phyloP scores from a whole-genome alignment of 2,329 filamentous ascomycete species.

The Uncinocarpus reesii region DNA sequence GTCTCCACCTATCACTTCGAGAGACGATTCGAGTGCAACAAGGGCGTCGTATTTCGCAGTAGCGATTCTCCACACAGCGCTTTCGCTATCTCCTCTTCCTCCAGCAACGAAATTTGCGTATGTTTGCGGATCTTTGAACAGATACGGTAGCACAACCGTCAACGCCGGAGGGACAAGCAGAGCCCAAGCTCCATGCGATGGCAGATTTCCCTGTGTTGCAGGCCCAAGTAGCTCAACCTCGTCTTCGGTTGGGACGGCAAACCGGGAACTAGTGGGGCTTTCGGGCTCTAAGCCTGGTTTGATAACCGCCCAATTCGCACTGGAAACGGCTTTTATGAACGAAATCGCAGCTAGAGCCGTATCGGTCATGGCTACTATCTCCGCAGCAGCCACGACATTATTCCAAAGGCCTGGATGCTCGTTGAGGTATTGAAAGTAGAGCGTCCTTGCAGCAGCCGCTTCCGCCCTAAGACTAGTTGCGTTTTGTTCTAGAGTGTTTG shows the following conservation, averaged over 20 bases:
- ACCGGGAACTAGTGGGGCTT: conserved; percentile 19
- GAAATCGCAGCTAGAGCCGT: conserved; percentile 46
- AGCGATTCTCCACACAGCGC: conserved; percentile 48
- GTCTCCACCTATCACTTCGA: conserved; percentile 32
- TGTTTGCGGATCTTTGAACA: conserved; percentile 47
- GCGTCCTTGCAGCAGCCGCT: conserved; percentile 43
- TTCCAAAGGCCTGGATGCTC: conserved; percentile 44
- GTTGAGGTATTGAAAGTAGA: conserved; percentile 47
- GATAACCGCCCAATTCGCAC: conserved; percentile 44
- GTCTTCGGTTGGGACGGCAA: conserved; percentile 35
- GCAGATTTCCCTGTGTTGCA: conserved; percentile 28
- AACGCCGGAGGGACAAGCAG: conserved; percentile 44
- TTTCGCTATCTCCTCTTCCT: conserved; percentile 47
- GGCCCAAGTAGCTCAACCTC: conserved; percentile 30
- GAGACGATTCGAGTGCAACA: conserved; percentile 37
- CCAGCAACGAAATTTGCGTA: conserved; percentile 49
- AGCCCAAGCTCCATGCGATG: conserved; percentile 40
- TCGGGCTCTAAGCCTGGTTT: conserved; percentile 22
- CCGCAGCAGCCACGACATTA: conserved; percentile 44
- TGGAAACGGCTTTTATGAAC: conserved; percentile 44
- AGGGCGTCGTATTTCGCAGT: conserved; percentile 49
- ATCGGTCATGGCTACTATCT: conserved; percentile 48
- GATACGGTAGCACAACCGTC: conserved; percentile 44
- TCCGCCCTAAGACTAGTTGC: conserved; percentile 38
- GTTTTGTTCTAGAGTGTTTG: conserved; percentile 25